A percentile compares a stretch with the other conserved stretches of the same genome.
Evolutionary conservation across 2,329 filamentous ascomycete species (phyloP).

Genomic region (Sporothrix schenckii): DNA sequence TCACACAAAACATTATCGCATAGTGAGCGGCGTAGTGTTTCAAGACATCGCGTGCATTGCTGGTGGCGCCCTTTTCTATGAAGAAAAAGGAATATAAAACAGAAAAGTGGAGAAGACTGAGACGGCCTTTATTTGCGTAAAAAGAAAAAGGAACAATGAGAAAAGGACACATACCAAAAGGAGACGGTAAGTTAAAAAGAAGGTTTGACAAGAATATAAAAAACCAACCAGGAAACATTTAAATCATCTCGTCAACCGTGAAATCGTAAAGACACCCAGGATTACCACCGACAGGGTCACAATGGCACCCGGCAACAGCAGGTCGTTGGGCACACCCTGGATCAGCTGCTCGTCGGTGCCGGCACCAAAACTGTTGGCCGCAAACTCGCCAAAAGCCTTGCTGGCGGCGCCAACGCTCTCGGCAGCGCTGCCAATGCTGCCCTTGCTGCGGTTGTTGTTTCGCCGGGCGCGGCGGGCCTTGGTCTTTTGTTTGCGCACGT

Average conservation of each 20-base stretch:
- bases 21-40: neutral
- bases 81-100: conserved; percentile 5
- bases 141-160: neutral
- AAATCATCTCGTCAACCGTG: conserved; percentile 59
- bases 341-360: conserved; percentile 70
- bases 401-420: conserved; percentile 28
- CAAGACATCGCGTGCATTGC: conserved; percentile 24
- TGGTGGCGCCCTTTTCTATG: conserved; percentile 17
- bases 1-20: neutral
- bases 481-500: conserved; percentile 15
- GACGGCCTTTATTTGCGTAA: conserved; percentile 13
- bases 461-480: conserved; percentile 42
- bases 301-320: conserved; percentile 90
- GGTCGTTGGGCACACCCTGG: conserved; percentile 87
- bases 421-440: conserved; percentile 32
- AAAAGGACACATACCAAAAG: neutral
- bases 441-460: conserved; percentile 37
- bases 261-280: conserved; percentile 86
- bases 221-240: conserved; percentile 6
- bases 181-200: neutral
- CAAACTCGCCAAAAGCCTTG: conserved; percentile 32
- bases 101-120: conserved; percentile 30
- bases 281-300: conserved; percentile 95
- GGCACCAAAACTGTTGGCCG: conserved; percentile 29
- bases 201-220: neutral